These are phyloP conservation scores for Roridomyces roridus DNA, from an alignment of 768 basidiomycete genomes.

Conservation along the genomic window DNA sequence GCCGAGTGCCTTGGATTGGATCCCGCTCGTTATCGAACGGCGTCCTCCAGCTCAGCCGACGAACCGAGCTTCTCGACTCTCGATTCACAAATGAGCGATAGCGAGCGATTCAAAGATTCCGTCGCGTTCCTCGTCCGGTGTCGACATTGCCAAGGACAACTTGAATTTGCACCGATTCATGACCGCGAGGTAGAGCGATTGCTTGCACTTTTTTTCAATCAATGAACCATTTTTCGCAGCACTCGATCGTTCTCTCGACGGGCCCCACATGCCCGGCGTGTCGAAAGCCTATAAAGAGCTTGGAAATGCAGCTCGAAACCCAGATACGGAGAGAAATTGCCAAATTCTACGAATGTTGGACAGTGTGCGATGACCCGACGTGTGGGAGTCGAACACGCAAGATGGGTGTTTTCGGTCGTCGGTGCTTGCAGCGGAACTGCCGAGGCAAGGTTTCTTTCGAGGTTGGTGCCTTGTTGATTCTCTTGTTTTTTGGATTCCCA, in stretches of 20 bases:
- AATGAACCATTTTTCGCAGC: slow-evolving; percentile 43
- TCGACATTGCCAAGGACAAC: slow-evolving; percentile 67
- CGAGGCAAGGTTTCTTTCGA: slow-evolving; percentile 75
- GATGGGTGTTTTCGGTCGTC: slow-evolving; percentile 91
- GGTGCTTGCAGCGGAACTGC: slow-evolving; percentile 78
- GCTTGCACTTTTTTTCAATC: neutral
- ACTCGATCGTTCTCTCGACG: slow-evolving; percentile 64
- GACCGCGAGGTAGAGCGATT: slow-evolving; percentile 57
- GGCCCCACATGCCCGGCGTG: slow-evolving; percentile 82
- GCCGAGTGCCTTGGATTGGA: slow-evolving; percentile 91
- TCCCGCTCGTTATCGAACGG: slow-evolving; percentile 59
- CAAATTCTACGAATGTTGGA: slow-evolving; percentile 91
- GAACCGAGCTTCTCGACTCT: slow-evolving; percentile 79
- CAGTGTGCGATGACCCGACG: slow-evolving; percentile 83
- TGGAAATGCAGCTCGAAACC: slow-evolving; percentile 85
- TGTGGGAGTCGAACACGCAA: slow-evolving; percentile 88
- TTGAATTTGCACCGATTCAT: slow-evolving; percentile 63
- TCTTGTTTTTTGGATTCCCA: neutral
- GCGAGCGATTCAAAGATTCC: slow-evolving; percentile 83
- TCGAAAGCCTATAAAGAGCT: slow-evolving; percentile 57
- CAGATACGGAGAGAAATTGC: slow-evolving; percentile 81
- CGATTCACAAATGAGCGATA: slow-evolving; percentile 89
- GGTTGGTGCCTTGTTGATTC: slow-evolving; percentile 49
- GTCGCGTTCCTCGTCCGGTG: slow-evolving; percentile 79
- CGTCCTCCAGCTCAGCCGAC: slow-evolving; percentile 48